Percentiles rank a stretch among this genome's conserved stretches.
phyloP scores from a whole-genome alignment of 768 basidiomycete species.

The Tremella mesenterica region DNA sequence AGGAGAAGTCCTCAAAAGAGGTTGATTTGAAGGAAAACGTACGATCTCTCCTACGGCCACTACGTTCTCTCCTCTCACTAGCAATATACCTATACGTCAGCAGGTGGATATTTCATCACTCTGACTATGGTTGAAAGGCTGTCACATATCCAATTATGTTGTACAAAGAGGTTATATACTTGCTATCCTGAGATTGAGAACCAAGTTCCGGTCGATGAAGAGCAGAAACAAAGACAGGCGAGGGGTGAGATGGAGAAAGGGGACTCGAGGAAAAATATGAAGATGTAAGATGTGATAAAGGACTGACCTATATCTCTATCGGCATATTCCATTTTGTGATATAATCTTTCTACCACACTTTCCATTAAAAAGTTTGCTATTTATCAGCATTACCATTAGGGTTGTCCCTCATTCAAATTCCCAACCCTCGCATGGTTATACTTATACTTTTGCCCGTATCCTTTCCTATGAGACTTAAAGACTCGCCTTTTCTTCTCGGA shows the following conservation, averaged over 20 bases:
- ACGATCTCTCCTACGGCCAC: constrained; percentile 95
- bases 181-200: not conserved
- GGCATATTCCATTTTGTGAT: constrained; percentile 76
- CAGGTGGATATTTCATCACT: constrained; percentile 32
- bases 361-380: constrained; percentile 94
- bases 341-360: constrained; percentile 89
- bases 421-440: not conserved
- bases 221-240: too few relatives aligned
- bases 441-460: too few relatives aligned
- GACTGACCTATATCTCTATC: constrained; percentile 48
- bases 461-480: too few relatives aligned
- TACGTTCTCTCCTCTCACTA: constrained; percentile 97
- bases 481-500: not conserved
- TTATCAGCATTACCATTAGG: not conserved
- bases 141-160: too few relatives aligned
- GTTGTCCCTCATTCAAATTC: not conserved
- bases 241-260: too few relatives aligned
- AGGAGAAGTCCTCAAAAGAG: constrained; percentile 61
- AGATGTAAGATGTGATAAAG: not conserved
- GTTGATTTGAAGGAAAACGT: constrained; percentile 42
- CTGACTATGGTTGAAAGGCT: too few relatives aligned
- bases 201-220: too few relatives aligned
- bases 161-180: too few relatives aligned
- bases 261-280: too few relatives aligned
- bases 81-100: constrained; percentile 71